Base-by-base conservation (phyloP, 768 basidiomycete genomes). In the Naematelia aurantialba region DNA sequence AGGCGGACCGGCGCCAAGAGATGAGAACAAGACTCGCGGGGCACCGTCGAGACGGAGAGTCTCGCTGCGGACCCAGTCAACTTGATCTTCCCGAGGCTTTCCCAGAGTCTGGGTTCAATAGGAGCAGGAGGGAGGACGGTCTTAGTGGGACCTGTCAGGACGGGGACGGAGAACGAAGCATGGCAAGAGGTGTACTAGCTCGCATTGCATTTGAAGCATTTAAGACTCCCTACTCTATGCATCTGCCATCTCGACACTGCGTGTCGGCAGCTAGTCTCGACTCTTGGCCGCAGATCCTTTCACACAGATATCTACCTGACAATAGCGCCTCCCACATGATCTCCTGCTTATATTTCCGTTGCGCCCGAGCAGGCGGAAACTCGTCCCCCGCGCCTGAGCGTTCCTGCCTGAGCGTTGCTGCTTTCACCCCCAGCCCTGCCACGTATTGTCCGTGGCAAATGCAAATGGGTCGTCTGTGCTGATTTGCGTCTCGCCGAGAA, bases 1-100 rank as follows among this genome's bases (percentile, higher is more conserved):
- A 63, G 73, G 58, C 56, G 63, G 53, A 65, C 63, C 25, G 63
- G 63, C 4, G 60, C 60, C 14, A 65, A 65, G 60, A 55, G 63
- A 52, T 65, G 45, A 58, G 22, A 10, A 25, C 14, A 24, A 53
- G 4, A n/a, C n/a, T n/a, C n/a, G n/a, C n/a, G n/a, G n/a, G n/a
- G n/a, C n/a, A n/a, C n/a, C n/a, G n/a, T n/a, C n/a, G n/a, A n/a
- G n/a, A n/a, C n/a, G n/a, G n/a, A n/a, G n/a, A n/a, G n/a, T n/a
- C n/a, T n/a, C n/a, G n/a, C n/a, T n/a, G n/a, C n/a, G n/a, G n/a
- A n/a, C n/a, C n/a, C n/a, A n/a, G n/a, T n/a, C n/a, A n/a, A n/a
- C n/a, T n/a, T n/a, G n/a, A n/a, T n/a, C n/a, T n/a, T n/a, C n/a
- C n/a, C n/a, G n/a, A n/a, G n/a, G n/a, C n/a, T n/a, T n/a, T n/a